phyloP scores from a whole-genome alignment of 2,329 filamentous ascomycete species.

The Fusarium redolens region DNA sequence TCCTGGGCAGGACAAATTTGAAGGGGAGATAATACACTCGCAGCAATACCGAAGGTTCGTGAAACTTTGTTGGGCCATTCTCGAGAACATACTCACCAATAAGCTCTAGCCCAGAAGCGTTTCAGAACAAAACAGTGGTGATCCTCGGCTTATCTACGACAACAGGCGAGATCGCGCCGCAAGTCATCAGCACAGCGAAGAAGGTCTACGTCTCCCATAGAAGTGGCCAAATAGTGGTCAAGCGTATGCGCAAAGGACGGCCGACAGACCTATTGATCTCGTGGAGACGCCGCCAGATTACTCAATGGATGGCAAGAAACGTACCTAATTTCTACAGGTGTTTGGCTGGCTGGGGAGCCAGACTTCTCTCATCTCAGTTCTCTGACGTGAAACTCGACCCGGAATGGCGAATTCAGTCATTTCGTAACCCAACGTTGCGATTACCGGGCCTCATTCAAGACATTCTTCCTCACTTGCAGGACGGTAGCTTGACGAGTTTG shows the following conservation, averaged over 20 bases:
- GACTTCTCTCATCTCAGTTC: neutral
- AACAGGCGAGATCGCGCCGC: slow-evolving; percentile 14
- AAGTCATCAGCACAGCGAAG: neutral
- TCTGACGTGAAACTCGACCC: slow-evolving; percentile 3
- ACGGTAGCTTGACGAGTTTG: slow-evolving; percentile 17
- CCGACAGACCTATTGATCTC: slow-evolving; percentile 5
- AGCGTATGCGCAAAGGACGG: slow-evolving; percentile 6
- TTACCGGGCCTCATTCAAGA: slow-evolving; percentile 20
- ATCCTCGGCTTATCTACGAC: slow-evolving; percentile 13
- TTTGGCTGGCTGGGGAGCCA: neutral
- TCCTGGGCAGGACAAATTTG: neutral
- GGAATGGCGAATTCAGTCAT: slow-evolving; percentile 13
- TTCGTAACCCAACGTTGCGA: slow-evolving; percentile 1
- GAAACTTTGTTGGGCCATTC: accelerated
- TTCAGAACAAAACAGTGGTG: slow-evolving; percentile 7
- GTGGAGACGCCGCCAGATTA: slow-evolving; percentile 21
- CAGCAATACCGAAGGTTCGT: slow-evolving; percentile 24
- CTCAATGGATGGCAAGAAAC: slow-evolving; percentile 16
- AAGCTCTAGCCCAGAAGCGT: neutral
- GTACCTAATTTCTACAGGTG: slow-evolving; percentile 3
- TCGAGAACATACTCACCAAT: accelerated
- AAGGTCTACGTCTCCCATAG: slow-evolving; percentile 27
- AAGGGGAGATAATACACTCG: slow-evolving; percentile 16
- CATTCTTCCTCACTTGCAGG: slow-evolving; percentile 6
- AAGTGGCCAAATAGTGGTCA: slow-evolving; percentile 17